Base-by-base conservation (phyloP, 768 basidiomycete species). In the Cyathus striatus region DNA sequence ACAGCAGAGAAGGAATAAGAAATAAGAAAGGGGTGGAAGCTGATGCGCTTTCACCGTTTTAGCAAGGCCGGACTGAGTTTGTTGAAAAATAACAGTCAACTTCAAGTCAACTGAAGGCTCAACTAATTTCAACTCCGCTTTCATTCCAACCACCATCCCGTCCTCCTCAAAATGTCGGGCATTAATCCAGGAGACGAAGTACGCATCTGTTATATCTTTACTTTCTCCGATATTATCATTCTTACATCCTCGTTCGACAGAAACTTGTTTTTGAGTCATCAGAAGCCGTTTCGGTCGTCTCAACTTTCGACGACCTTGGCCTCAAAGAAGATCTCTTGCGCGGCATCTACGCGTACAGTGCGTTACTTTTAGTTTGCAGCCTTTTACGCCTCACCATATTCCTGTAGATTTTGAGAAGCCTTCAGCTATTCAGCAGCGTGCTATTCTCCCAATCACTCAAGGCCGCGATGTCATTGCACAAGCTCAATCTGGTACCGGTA, bases 401-500 rank as follows among this genome's bases (percentile, higher is more conserved):
- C 42, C 26, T 34, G 9, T 27, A 73, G 89, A 90, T 63, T 98
- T 97, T 58, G 95, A 99, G 76, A 94, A 92, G 58, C 95, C 95
- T 18, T 98, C 95, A 48, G 94, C 95, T 48, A 97, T 99, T 58
- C 95, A 99, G 70, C 92, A 96, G 68, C 86, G 94, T 51, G 95
- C 95, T 38, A 97, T 99, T 65, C 73, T 95, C 46, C 95, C 95
- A 40, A 95, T 99, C 60, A 90, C 83, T 38, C 87, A 90, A 71
- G 90, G 90, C 22, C 84, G 94, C 51, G 95, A 98, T 76, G 95
- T 97, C 47, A 97, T 99, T 62, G 95, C 95, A 25, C 95, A 97
- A 72, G 95, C 95, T 33, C 95, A 98, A 70, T 96, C 94, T 24
- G 95, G 95, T 62, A 97, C 95, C 26, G 95, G 95, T 78, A 99